phyloP scores from a whole-genome alignment of 805 yeast genomes.

The Ogataea ramenticola region DNA sequence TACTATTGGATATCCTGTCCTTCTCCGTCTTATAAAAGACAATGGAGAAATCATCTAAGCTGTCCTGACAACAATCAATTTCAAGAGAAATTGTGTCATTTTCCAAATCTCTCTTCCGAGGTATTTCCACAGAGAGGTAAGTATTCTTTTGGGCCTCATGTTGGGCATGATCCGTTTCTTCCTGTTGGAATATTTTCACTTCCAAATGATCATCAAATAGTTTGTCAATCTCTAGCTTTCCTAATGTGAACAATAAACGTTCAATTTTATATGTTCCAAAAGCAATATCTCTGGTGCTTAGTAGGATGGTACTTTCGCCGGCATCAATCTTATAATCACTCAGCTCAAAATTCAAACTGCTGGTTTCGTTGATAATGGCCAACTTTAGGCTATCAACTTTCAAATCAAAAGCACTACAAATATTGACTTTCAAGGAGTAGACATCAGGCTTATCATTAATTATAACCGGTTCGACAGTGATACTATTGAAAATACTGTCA shows the following conservation, averaged over 20 bases:
- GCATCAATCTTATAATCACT: conserved; percentile 9
- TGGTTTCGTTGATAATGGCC: conserved; percentile 7
- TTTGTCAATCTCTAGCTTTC: conserved; percentile 15
- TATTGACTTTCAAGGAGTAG: conserved; percentile 29
- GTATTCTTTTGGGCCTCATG: conserved; percentile 12
- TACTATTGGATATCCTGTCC: conserved; percentile 18
- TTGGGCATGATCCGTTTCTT: not conserved
- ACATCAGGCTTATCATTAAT: conserved; percentile 27
- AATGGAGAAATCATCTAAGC: conserved; percentile 9
- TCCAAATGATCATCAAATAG: conserved; percentile 2
- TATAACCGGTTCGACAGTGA: conserved; percentile 31
- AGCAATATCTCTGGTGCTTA: conserved; percentile 11
- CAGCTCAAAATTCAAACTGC: conserved; percentile 4
- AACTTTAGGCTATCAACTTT: not conserved
- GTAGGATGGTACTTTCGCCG: conserved; percentile 3
- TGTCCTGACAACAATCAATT: conserved; percentile 14
- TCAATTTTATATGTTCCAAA: conserved; percentile 15
- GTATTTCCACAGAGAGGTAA: conserved; percentile 12
- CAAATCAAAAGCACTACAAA: not conserved
- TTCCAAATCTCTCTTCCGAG: conserved; percentile 16
- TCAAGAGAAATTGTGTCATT: conserved; percentile 19
- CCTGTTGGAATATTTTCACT: not conserved
- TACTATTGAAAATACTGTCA: not conserved
- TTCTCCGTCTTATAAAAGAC: conserved; percentile 20
- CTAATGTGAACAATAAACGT: conserved; percentile 12